Percentiles rank a stretch among this genome's conserved stretches.
Conservation (phyloP, 1,284 basidiomycete genomes). For the Sanguinoderma infundibulare region DNA sequence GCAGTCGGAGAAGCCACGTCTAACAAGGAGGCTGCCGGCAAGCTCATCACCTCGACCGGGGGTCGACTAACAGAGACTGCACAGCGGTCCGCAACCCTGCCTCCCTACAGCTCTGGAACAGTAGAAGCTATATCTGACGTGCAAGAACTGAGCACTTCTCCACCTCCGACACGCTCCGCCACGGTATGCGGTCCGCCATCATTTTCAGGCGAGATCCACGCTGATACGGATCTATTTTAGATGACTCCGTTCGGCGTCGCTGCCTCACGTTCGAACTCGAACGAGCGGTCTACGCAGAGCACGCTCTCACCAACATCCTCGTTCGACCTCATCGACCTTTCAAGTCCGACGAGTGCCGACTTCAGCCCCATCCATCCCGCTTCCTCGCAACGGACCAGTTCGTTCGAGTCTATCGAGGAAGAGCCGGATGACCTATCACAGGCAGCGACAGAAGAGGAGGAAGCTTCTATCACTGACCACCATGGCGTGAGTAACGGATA, state of each 20-base stretch:
- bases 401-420: background rate
- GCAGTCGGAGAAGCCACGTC: slow-evolving; percentile 33
- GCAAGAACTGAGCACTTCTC: slow-evolving; percentile 12
- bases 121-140: slow-evolving; percentile 19
- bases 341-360: background rate
- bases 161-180: background rate
- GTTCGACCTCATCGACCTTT: slow-evolving; percentile 10
- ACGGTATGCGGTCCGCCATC: background rate
- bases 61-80: background rate
- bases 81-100: slow-evolving; percentile 3
- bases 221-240: background rate
- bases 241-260: background rate
- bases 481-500: slow-evolving; percentile 39
- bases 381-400: background rate
- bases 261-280: background rate
- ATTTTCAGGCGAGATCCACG: background rate
- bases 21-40: background rate
- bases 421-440: background rate
- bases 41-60: background rate
- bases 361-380: background rate
- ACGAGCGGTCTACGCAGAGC: background rate
- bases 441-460: slow-evolving; percentile 5
- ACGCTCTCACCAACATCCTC: background rate
- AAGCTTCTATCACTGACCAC: slow-evolving; percentile 23
- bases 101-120: slow-evolving; percentile 1